Percentiles rank a stretch among this genome's conserved stretches.
These are phyloP conservation scores for Pseudogymnoascus sp. DNA, from an alignment of 2,329 filamentous ascomycete species.

Conservation along the genomic window DNA sequence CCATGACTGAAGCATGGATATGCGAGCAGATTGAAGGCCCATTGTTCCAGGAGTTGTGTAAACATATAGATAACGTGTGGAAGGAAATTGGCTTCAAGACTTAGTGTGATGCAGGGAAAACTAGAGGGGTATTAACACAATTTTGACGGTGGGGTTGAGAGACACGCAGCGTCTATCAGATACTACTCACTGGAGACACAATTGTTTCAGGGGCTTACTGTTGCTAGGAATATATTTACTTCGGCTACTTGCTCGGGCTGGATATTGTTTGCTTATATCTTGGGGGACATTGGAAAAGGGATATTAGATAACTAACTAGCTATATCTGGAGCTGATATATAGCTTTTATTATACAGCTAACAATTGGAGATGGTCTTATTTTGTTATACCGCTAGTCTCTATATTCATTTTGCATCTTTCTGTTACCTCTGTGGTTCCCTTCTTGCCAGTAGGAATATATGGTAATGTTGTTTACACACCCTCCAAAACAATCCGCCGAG, in stretches of 20 bases:
- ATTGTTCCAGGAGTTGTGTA: slow-evolving; percentile 41
- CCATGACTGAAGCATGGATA: slow-evolving; percentile 41
- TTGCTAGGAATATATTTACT: background rate
- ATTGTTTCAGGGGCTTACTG: slow-evolving; percentile 8
- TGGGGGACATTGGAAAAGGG: background rate
- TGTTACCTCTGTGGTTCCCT: background rate
- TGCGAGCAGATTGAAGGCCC: slow-evolving; percentile 40
- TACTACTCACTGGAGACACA: background rate
- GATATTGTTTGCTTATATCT: slow-evolving; percentile 11
- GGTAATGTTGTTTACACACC: background rate
- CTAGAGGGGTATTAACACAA: slow-evolving; percentile 33
- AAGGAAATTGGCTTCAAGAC: slow-evolving; percentile 37
- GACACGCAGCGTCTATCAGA: slow-evolving; percentile 28
- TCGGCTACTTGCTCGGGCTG: slow-evolving; percentile 12
- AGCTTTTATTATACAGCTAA: background rate
- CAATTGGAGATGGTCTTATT: background rate
- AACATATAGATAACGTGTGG: slow-evolving; percentile 43
- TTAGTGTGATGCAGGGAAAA: slow-evolving; percentile 1
- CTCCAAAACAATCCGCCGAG: too few relatives aligned
- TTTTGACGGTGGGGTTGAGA: slow-evolving; percentile 84
- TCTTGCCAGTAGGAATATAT: background rate
- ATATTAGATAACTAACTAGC: background rate
- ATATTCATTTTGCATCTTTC: background rate
- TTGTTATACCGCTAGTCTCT: background rate
- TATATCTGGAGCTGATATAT: background rate